phyloP scores from a whole-genome alignment of 768 basidiomycete genomes.

The Suillus plorans region DNA sequence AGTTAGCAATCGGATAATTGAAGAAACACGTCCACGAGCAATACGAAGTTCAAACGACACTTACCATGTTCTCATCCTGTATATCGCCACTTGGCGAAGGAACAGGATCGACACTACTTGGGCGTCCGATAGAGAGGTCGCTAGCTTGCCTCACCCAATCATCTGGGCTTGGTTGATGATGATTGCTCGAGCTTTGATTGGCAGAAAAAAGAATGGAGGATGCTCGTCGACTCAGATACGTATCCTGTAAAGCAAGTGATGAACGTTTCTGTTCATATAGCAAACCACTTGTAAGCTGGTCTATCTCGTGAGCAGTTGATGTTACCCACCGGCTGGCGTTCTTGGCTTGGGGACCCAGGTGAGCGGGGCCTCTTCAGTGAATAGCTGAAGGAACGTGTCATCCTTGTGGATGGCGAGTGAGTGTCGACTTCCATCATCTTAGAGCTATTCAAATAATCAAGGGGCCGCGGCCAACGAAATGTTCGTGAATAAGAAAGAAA shows the following conservation, averaged over 20 bases:
- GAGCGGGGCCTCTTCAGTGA: conserved; percentile 60
- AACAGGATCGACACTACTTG: conserved; percentile 21
- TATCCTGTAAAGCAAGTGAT: conserved; percentile 39
- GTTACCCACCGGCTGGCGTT: conserved; percentile 54
- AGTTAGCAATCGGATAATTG: not conserved
- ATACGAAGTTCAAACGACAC: conserved; percentile 16
- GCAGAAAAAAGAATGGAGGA: conserved; percentile 19
- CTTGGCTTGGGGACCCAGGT: conserved; percentile 47
- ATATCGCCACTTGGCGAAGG: conserved; percentile 7
- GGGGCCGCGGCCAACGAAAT: not conserved
- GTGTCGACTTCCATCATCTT: conserved; percentile 56
- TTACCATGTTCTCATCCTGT: conserved; percentile 48
- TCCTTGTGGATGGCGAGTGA: conserved; percentile 40
- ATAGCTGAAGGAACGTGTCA: conserved; percentile 34
- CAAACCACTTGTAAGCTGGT: not conserved
- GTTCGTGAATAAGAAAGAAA: not conserved
- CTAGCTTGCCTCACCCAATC: conserved; percentile 78
- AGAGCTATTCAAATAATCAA: not conserved
- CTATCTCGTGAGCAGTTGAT: not conserved
- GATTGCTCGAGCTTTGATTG: conserved; percentile 13
- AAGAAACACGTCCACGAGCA: not conserved
- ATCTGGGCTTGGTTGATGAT: conserved; percentile 48
- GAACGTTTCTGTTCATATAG: conserved; percentile 53
- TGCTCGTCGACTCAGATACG: conserved; percentile 30
- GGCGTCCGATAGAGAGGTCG: conserved; percentile 64